Evolutionary conservation across 2,329 filamentous ascomycete species (phyloP).

Genomic region (Fusarium xyrophilum): DNA sequence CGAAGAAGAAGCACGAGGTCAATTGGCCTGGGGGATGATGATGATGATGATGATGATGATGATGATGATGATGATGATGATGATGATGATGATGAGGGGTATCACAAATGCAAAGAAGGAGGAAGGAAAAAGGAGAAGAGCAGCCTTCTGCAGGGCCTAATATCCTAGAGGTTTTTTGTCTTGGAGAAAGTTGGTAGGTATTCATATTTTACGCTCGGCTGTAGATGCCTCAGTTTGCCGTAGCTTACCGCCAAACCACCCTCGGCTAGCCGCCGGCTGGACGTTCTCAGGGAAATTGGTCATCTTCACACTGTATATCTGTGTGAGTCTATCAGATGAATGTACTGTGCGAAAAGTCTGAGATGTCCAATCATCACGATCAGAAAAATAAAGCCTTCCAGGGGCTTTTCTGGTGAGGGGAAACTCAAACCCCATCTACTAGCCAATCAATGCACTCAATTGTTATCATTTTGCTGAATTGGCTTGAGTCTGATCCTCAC

Average conservation of each 20-base stretch:
- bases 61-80: too few relatives aligned
- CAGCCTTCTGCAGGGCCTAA: slow-evolving; percentile 19
- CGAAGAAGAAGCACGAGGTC: slow-evolving; percentile 22
- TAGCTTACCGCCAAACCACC: slow-evolving; percentile 38
- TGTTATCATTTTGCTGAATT: slow-evolving; percentile 7
- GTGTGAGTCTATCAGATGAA: accelerated
- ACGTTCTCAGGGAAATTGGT: not conserved
- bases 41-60: too few relatives aligned
- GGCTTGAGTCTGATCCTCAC: not conserved
- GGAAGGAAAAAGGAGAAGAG: slow-evolving; percentile 2
- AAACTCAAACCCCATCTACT: not conserved
- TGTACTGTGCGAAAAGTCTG: not conserved
- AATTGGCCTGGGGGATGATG: slow-evolving; percentile 11
- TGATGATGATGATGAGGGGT: slow-evolving; percentile 12
- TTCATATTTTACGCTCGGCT: slow-evolving; percentile 40
- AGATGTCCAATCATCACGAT: not conserved
- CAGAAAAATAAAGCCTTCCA: not conserved
- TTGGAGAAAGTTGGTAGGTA: slow-evolving; percentile 26
- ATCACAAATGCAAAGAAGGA: slow-evolving; percentile 21
- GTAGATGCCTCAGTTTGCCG: slow-evolving; percentile 34
- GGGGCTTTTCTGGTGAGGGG: slow-evolving; percentile 13
- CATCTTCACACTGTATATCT: not conserved
- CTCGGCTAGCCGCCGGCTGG: slow-evolving; percentile 39
- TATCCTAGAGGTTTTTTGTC: slow-evolving; percentile 14
- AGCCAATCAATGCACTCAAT: slow-evolving; percentile 15